Percentiles rank a stretch among this genome's conserved stretches.
These are phyloP conservation scores for Grammothele lineata DNA, from an alignment of 768 basidiomycete species.

Conservation along the genomic window DNA sequence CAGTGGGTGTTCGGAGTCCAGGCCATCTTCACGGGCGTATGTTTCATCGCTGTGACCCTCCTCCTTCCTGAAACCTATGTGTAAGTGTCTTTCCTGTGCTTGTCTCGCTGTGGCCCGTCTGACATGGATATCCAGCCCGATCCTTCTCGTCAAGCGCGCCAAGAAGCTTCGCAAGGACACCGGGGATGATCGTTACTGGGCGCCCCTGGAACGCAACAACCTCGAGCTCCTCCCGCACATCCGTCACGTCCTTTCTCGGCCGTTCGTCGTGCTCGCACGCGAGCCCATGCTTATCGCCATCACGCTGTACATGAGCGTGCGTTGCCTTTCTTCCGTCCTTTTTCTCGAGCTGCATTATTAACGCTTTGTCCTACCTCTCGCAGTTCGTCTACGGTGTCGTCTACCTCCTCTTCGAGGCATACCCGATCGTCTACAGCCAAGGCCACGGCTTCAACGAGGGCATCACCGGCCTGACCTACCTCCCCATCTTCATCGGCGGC, in stretches of 20 bases:
- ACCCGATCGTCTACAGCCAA: slow-evolving; percentile 56
- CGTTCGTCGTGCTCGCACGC: slow-evolving; percentile 56
- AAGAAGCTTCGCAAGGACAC: slow-evolving; percentile 45
- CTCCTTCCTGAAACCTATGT: slow-evolving; percentile 66
- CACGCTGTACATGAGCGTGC: slow-evolving; percentile 57
- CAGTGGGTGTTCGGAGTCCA: slow-evolving; percentile 66
- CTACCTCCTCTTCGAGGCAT: slow-evolving; percentile 60
- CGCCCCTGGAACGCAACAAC: slow-evolving; percentile 45
- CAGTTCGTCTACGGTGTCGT: slow-evolving; percentile 60
- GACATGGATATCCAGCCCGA: slow-evolving; percentile 34
- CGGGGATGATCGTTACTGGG: slow-evolving; percentile 47
- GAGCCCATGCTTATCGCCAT: slow-evolving; percentile 65
- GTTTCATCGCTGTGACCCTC: slow-evolving; percentile 45
- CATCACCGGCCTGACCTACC: slow-evolving; percentile 53
- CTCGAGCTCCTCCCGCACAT: slow-evolving; percentile 38
- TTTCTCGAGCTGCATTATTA: neutral
- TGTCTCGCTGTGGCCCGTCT: neutral
- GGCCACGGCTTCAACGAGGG: slow-evolving; percentile 52
- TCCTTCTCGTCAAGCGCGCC: slow-evolving; percentile 52
- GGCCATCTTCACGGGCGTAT: slow-evolving; percentile 51
- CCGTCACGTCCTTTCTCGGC: slow-evolving; percentile 49
- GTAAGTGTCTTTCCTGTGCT: neutral
- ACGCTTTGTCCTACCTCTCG: slow-evolving; percentile 3
- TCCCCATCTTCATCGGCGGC: slow-evolving; percentile 52
- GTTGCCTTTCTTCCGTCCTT: too few species aligned